Evolutionary conservation across 768 basidiomycete species (phyloP).

Genomic region (Panellus pusillus): DNA sequence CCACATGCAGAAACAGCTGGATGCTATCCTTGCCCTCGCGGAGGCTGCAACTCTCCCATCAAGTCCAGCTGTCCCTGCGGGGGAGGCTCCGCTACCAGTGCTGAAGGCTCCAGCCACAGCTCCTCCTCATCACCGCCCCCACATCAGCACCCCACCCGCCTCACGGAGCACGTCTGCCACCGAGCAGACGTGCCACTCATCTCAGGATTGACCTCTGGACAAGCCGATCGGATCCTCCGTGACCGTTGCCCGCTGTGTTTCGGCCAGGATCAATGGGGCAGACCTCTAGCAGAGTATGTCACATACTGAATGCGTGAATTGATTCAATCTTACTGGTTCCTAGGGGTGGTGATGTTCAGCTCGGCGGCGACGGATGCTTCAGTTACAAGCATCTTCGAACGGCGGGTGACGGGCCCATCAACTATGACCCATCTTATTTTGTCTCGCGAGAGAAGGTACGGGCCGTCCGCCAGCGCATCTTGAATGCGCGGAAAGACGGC

Average conservation of each 20-base stretch:
- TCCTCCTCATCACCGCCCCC: too few species aligned
- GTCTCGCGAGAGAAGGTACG: conserved; percentile 37
- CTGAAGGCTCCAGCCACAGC: too few species aligned
- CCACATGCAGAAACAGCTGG: conserved; percentile 17
- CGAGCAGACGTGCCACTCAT: neutral
- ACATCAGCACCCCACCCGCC: too few species aligned
- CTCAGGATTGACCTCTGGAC: neutral
- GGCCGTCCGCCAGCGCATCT: conserved; percentile 29
- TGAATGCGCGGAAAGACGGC: conserved; percentile 21
- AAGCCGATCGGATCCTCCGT: conserved; percentile 25
- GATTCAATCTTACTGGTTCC: neutral
- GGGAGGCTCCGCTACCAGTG: too few species aligned
- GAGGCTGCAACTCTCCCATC: neutral
- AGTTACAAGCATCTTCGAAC: conserved; percentile 33
- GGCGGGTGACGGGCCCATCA: conserved; percentile 32
- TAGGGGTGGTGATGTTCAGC: conserved; percentile 39
- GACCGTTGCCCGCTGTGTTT: conserved; percentile 37
- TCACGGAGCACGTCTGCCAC: too few species aligned
- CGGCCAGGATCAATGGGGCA: conserved; percentile 26
- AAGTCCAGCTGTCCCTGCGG: neutral
- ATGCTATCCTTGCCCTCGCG: conserved; percentile 7
- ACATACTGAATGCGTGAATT: neutral
- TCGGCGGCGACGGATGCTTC: conserved; percentile 40
- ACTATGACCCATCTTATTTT: conserved; percentile 33
- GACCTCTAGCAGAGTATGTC: conserved; percentile 23